Base-by-base conservation (phyloP, 192 early-diverging fungal genomes). In the Blastocladiella britannica region DNA sequence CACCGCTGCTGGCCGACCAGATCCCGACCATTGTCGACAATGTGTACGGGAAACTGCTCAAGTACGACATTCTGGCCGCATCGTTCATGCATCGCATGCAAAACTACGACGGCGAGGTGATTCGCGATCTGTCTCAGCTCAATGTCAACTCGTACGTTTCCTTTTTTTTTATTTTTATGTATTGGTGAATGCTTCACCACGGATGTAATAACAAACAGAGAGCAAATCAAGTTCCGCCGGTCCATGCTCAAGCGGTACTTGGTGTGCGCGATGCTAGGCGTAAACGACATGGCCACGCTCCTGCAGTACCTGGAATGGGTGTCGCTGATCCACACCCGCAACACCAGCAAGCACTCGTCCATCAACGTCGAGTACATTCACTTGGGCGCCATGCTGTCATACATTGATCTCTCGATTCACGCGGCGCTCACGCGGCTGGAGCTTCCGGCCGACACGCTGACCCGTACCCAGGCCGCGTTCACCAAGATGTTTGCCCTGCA, bases 341-440 rank as follows among this genome's bases (percentile, higher is more conserved):
- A 78, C 26, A 81, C 81, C 28, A 58, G 63, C 55, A 88, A 88
- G 63, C 83, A 76, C 58, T 79, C 77, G 15, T 80, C 74, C 37
- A 86, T 87, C 59, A 85, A 86, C 31, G 85, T 88, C 52, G 86
- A 88, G 53, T 78, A 86, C 62, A 83, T 88, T 53, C 86, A 88
- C 65, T 70, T 75, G 60, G 86, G 86, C 54, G 85, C 84, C 0
- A 62, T 88, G 54, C 67, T 88, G 30, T 82, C 76, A 1, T 85
- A 74, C 58, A 68, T 82, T 25, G 71, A 81, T 43, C 63, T 69
- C 0, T 68, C 70, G n/a, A 58, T 83, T 29, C 66, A 76, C 6
- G 78, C 68, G 18, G 75, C 72, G 7, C 37, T 82, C 59, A 61
- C 71, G 55, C 71, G 71, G 15, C 52, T 71, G 26, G 67, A 69